phyloP scores from a whole-genome alignment of 1,284 basidiomycete genomes.

The Neolentinus lepideus region DNA sequence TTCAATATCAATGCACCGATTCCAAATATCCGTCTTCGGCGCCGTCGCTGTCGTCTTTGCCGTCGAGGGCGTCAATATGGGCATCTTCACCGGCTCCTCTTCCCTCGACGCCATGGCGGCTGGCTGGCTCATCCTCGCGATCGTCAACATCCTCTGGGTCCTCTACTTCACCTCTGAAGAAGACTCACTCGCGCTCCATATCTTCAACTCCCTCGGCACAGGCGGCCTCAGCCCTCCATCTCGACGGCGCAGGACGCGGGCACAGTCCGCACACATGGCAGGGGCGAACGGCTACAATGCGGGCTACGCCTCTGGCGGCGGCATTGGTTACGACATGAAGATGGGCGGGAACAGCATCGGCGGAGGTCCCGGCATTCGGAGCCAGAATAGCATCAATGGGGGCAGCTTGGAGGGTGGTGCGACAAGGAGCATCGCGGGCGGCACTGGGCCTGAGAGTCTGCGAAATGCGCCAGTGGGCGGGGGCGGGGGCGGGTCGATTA shows the following conservation, averaged over 20 bases:
- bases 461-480: constrained; percentile 34
- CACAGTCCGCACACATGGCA: constrained; percentile 54
- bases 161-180: constrained; percentile 96
- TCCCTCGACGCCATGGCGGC: constrained; percentile 79
- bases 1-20: constrained; percentile 77
- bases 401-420: constrained; percentile 25
- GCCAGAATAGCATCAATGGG: constrained; percentile 57
- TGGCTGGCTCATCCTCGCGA: constrained; percentile 88
- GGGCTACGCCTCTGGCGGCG: constrained; percentile 31
- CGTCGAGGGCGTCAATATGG: constrained; percentile 67
- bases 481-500: constrained; percentile 37
- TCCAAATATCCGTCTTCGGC: constrained; percentile 86
- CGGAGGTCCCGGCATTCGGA: constrained; percentile 39
- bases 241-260: constrained; percentile 55
- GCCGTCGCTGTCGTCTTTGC: constrained; percentile 86
- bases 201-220: constrained; percentile 84
- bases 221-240: constrained; percentile 80
- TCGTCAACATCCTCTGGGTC: constrained; percentile 92
- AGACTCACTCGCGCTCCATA: constrained; percentile 74
- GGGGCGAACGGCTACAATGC: constrained; percentile 57
- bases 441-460: constrained; percentile 22
- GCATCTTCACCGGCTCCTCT: constrained; percentile 47
- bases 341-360: constrained; percentile 31
- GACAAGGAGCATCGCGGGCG: constrained; percentile 23
- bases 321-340: constrained; percentile 63